Base-by-base conservation (phyloP, 805 yeast genomes). In the Yueomyces sp. region DNA sequence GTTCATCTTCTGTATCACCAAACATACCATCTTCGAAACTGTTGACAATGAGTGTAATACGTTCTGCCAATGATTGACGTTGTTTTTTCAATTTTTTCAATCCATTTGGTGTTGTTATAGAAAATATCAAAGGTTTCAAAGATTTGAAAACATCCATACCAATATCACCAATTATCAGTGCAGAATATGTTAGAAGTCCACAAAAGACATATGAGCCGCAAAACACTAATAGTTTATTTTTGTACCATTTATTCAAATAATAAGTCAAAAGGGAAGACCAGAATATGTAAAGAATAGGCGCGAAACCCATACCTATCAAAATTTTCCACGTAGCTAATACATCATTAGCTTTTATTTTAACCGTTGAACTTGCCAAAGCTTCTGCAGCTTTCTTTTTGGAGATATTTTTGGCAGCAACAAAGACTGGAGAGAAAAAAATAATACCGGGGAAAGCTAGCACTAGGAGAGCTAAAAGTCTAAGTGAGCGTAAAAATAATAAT, bases 271-370 rank as follows among this genome's bases (percentile, higher is more conserved):
- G 49, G 3, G 74, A 59, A 0, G 96, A 86, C 64, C 92, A 92
- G 45, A 83, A 68, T 36, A 79, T 76, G 67, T 90, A 92, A 30
- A 92, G 66, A 38, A 85, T 60, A 2, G 98, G 98, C 0, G 96
- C 94, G 43, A 85, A 65, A 4, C 90, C 94, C 74, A 92, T 74
- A 33, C 88, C 79, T 37, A 90, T 86, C 49, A 92, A 68, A 40
- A 92, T 81, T 63, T 92, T 92, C 98, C 98, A 92, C 1, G 97
- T 88, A 2, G 97, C 97, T 47, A 92, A 75, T 28, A 92, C 96
- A 62, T 92, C 98, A 45, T 79, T 81, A 19, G 95, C 98, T 56
- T 79, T 79, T 47, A 92, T 80, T 60, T 92, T 92, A 27, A 92
- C 98, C 0, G 87, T 73, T 0, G 96, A 87, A 5, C 74, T 80